phyloP scores from a whole-genome alignment of 1,284 basidiomycete species.

The Stygiomarasmius scandens region DNA sequence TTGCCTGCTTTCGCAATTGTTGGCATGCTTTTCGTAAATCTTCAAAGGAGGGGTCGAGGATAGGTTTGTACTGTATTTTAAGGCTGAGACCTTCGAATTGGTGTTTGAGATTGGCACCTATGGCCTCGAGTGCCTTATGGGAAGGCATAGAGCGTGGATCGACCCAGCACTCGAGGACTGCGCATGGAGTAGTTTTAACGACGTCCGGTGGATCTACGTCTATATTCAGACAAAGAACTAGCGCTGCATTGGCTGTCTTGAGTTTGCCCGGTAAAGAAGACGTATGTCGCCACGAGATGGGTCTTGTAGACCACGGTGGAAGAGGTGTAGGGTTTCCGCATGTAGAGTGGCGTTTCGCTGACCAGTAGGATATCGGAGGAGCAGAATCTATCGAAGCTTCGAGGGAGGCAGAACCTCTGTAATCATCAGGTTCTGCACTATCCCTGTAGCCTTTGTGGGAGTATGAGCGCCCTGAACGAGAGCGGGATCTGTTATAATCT shows the following conservation, averaged over 20 bases:
- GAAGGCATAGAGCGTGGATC: constrained; percentile 90
- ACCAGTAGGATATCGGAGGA: constrained; percentile 76
- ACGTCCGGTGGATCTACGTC: constrained; percentile 97
- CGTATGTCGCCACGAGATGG: constrained; percentile 69
- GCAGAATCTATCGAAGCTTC: constrained; percentile 51
- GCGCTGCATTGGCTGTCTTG: constrained; percentile 89
- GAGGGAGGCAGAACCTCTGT: constrained; percentile 21
- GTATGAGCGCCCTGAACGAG: constrained; percentile 9
- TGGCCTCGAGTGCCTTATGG: constrained; percentile 87
- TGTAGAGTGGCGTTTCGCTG: constrained; percentile 83
- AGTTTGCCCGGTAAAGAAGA: constrained; percentile 77
- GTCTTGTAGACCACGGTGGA: constrained; percentile 64
- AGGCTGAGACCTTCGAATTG: constrained; percentile 96
- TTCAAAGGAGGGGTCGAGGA: constrained; percentile 94
- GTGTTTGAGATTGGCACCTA: constrained; percentile 90
- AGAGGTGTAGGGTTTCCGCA: constrained; percentile 82
- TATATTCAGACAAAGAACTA: constrained; percentile 97
- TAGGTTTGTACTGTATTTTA: constrained; percentile 89
- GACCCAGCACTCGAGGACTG: constrained; percentile 96
- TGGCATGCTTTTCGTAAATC: constrained; percentile 92
- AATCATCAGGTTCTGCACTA: constrained; percentile 6
- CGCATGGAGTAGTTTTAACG: constrained; percentile 96
- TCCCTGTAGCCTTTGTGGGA: constrained; percentile 3
- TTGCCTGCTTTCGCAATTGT: constrained; percentile 84
- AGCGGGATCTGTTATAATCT: constrained; percentile 11